Evolutionary conservation across 352 stramenopile genomes (phyloP).

Genomic region (Pythium utonaiense): DNA sequence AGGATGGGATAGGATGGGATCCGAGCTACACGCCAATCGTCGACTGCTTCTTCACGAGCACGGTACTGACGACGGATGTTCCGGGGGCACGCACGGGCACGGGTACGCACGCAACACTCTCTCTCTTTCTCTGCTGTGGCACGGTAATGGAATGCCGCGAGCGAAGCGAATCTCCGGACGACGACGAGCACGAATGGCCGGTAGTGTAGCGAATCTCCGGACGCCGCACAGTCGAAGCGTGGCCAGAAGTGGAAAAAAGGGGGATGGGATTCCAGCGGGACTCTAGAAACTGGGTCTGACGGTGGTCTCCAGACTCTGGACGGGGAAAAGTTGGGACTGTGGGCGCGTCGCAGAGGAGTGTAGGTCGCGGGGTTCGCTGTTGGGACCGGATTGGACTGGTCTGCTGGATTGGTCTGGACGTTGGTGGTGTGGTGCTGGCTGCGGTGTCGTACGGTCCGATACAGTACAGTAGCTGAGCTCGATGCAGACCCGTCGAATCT

Average conservation of each 20-base stretch:
- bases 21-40: not conserved
- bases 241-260: not conserved
- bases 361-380: not conserved
- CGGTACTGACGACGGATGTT: not conserved
- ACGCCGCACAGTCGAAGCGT: not conserved
- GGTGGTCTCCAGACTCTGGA: not conserved
- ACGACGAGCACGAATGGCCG: not conserved
- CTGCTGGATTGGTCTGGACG: too few relatives aligned
- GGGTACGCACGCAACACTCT: not conserved
- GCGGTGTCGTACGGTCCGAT: too few relatives aligned
- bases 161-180: not conserved
- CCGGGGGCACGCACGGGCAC: not conserved
- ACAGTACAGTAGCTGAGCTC: too few relatives aligned
- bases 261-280: not conserved
- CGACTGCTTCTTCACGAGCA: not conserved
- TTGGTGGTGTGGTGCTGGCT: too few relatives aligned
- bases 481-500: not conserved
- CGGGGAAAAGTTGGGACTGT: not conserved
- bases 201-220: slow-evolving; percentile 3
- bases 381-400: not conserved
- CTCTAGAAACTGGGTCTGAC: not conserved
- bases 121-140: too few relatives aligned
- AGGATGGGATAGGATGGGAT: too few relatives aligned
- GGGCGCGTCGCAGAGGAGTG: not conserved
- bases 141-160: not conserved